A percentile compares a stretch with the other conserved stretches of the same genome.
Conservation (phyloP, 768 basidiomycete species). For the Boletellus sp. region DNA sequence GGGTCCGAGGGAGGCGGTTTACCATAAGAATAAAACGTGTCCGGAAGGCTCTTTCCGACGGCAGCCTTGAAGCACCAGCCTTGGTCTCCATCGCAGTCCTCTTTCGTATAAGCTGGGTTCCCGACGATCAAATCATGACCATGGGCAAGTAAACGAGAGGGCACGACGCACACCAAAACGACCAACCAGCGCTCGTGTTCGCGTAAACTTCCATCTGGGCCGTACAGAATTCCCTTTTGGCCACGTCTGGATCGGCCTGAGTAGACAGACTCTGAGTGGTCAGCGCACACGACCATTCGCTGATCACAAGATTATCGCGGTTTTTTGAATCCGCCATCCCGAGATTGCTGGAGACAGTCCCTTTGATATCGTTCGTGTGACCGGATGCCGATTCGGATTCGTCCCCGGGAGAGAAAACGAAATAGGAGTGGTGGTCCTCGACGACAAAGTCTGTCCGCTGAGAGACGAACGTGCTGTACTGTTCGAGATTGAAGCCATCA, state of each 20-base stretch:
- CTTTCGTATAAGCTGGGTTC: conserved; percentile 53
- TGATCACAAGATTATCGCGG: conserved; percentile 44
- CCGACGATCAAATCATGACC: not conserved
- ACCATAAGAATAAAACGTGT: conserved; percentile 54
- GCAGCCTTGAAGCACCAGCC: conserved; percentile 71
- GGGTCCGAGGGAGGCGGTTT: conserved; percentile 21
- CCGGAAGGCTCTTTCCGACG: conserved; percentile 53
- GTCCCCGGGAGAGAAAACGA: conserved; percentile 60
- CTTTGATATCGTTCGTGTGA: conserved; percentile 39
- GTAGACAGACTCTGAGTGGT: conserved; percentile 45
- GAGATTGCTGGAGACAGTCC: conserved; percentile 11
- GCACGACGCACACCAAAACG: conserved; percentile 58
- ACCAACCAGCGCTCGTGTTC: conserved; percentile 57
- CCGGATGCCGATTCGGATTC: conserved; percentile 40
- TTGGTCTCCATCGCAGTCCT: conserved; percentile 52
- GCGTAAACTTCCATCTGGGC: conserved; percentile 58
- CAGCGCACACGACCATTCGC: conserved; percentile 52
- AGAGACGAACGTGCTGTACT: conserved; percentile 40
- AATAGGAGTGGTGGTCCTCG: conserved; percentile 72
- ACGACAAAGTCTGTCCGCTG: conserved; percentile 59
- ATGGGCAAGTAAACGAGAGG: not conserved
- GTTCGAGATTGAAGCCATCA: conserved; percentile 56
- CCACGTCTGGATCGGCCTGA: conserved; percentile 42
- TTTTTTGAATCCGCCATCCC: conserved; percentile 27
- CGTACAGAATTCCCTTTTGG: conserved; percentile 50